Evolutionary conservation across 202 grass and related monocot species (phyloP), one percentile per base, ranked within the genome.

Genomic region (Elaeis oleifera): DNA sequence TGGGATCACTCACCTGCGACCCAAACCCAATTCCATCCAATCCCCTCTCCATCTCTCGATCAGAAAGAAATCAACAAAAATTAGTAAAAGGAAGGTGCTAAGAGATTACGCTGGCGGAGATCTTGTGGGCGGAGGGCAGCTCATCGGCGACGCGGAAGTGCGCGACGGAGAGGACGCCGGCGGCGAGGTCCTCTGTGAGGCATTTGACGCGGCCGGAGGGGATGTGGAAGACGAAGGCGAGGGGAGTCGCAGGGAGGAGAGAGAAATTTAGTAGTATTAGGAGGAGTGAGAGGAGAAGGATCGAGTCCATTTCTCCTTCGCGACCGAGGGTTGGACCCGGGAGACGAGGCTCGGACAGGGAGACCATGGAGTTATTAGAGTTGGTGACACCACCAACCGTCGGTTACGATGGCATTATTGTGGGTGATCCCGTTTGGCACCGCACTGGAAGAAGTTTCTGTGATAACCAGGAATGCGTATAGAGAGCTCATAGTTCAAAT

Each of bases 121-220:
- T 58, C 5, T 71, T 52, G 59, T 54, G 78, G 13, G 22, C 49
- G 26, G 49, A 50, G 44, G 56, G 56, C 9, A 28, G 21, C 62
- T 76, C 61, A 39, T 60, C 62, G 49, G 64, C 69, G 51, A 82
- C 57, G 61, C 71, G 75, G 52, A 79, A 83, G 26, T 56, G 73
- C 18, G 62, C 62, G 51, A 29, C 32, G 18, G 79, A 82, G 66
- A 79, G 57, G 18, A 53, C 65, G 21, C 75, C 75, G 7, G 69
- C 49, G 27, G 23, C 56, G 59, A 83, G 71, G 13, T 79, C 71
- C 69, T 87, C 76, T 18, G 63, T 49, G 1, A 87, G 53, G 67
- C 84, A 88, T 23, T 79, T 83, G 63, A 75, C 70, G 20, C 67
- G 58, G 48, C 80, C 70, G 61, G 75, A 83, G 18, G 69, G 49